phyloP scores from a whole-genome alignment of 805 yeast species.

The Candida ficus region DNA sequence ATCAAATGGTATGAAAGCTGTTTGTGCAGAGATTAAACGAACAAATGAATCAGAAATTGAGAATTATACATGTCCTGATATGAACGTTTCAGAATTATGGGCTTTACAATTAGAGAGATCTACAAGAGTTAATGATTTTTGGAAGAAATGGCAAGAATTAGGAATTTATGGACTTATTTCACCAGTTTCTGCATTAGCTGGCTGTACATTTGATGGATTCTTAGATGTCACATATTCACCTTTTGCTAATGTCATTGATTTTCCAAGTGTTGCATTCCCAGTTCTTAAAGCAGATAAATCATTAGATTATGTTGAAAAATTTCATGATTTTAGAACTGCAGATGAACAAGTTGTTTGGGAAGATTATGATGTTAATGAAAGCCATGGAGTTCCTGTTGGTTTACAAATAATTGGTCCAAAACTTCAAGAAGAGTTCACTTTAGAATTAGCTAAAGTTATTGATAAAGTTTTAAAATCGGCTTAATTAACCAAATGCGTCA shows the following conservation, averaged over 20 bases:
- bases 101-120: slow-evolving; percentile 35
- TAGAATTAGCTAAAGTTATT: slow-evolving; percentile 14
- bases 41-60: slow-evolving; percentile 34
- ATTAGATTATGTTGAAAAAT: slow-evolving; percentile 1
- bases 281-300: slow-evolving; percentile 43
- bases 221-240: slow-evolving; percentile 46
- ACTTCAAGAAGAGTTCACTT: slow-evolving; percentile 19
- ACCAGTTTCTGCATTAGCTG: slow-evolving; percentile 45
- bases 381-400: slow-evolving; percentile 15
- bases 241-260: slow-evolving; percentile 49
- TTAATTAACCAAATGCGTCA: no score
- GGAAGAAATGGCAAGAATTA: slow-evolving; percentile 34
- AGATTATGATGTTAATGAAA: slow-evolving; percentile 6
- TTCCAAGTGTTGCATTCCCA: slow-evolving; percentile 49
- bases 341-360: slow-evolving; percentile 6
- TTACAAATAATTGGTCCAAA: slow-evolving; percentile 21
- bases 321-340: slow-evolving; percentile 1
- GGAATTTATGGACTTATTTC: slow-evolving; percentile 44
- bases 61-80: slow-evolving; percentile 31
- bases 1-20: slow-evolving; percentile 15
- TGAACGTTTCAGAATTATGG: slow-evolving; percentile 36
- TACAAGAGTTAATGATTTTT: slow-evolving; percentile 29
- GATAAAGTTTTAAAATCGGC: no score
- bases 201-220: slow-evolving; percentile 31
- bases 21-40: slow-evolving; percentile 7